Percentiles rank a stretch among this genome's conserved stretches.
phyloP scores from a whole-genome alignment of 2,329 filamentous ascomycete species.

The Phialocephala subalpina region DNA sequence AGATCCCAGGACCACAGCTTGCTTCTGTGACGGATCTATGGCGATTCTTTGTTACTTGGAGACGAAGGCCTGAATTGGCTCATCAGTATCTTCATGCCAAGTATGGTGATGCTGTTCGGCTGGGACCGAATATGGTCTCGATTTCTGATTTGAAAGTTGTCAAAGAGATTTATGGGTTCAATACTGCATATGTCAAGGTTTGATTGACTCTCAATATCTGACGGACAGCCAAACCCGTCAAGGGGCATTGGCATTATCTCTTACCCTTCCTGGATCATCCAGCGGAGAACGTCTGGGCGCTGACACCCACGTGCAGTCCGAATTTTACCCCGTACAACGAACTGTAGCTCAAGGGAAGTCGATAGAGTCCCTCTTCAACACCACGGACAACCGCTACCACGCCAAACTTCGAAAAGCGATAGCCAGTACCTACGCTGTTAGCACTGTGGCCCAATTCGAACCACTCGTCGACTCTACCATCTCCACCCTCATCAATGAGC shows the following conservation, averaged over 20 bases:
- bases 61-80: constrained; percentile 23
- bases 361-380: constrained; percentile 36
- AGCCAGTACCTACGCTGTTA: constrained; percentile 54
- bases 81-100: constrained; percentile 29
- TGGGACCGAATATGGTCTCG: constrained; percentile 36
- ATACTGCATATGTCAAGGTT: background rate
- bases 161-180: constrained; percentile 3
- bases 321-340: constrained; percentile 33
- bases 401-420: constrained; percentile 48
- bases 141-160: constrained; percentile 16
- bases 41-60: constrained; percentile 24
- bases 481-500: constrained; percentile 47
- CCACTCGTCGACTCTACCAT: constrained; percentile 54
- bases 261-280: no score
- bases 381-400: constrained; percentile 47
- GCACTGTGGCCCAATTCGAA: constrained; percentile 55
- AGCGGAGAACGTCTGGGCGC: no score
- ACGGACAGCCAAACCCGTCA: no score
- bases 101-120: constrained; percentile 32
- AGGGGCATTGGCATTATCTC: no score
- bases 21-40: constrained; percentile 33
- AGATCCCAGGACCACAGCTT: constrained; percentile 35
- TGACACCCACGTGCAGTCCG: background rate
- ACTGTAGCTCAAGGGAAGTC: constrained; percentile 36
- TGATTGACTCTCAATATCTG: background rate